These are phyloP conservation scores for Tricholomella constricta DNA, from an alignment of 768 basidiomycete genomes.

Conservation along the genomic window DNA sequence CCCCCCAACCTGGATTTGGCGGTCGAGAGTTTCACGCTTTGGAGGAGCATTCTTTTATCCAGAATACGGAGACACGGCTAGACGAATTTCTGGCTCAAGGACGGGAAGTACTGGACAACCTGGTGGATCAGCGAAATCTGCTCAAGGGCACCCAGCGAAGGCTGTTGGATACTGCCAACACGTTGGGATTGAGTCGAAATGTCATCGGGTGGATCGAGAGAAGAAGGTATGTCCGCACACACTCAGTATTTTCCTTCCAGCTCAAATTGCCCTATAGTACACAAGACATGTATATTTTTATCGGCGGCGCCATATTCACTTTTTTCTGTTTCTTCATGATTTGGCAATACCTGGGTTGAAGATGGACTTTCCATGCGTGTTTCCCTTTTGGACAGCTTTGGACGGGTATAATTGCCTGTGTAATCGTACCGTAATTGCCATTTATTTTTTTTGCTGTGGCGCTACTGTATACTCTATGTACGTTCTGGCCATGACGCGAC, in stretches of 20 bases:
- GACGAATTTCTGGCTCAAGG: conserved; percentile 95
- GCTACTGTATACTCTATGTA: neutral
- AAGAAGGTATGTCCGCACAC: conserved; percentile 64
- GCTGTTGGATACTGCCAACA: conserved; percentile 89
- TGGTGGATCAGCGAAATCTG: conserved; percentile 90
- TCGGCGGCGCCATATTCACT: conserved; percentile 81
- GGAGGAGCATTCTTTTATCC: conserved; percentile 86
- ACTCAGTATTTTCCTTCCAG: neutral
- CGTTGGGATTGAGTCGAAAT: conserved; percentile 88
- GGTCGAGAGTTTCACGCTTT: conserved; percentile 78
- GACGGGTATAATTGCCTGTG: conserved; percentile 16
- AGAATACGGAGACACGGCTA: conserved; percentile 76
- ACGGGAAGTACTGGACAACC: conserved; percentile 85
- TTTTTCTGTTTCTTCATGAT: conserved; percentile 94
- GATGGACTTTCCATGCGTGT: neutral
- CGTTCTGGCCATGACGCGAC: neutral
- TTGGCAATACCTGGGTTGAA: conserved; percentile 84
- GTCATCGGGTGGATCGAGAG: conserved; percentile 98
- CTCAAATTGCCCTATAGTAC: conserved; percentile 51
- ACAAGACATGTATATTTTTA: conserved; percentile 94
- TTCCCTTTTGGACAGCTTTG: conserved; percentile 3
- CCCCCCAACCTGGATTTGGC: conserved; percentile 54
- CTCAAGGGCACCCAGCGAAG: conserved; percentile 93
- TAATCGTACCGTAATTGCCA: conserved; percentile 19
- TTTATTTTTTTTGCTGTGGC: neutral